Base-by-base conservation (phyloP, 139 green algal genomes). In the Coelastrella sp. region DNA sequence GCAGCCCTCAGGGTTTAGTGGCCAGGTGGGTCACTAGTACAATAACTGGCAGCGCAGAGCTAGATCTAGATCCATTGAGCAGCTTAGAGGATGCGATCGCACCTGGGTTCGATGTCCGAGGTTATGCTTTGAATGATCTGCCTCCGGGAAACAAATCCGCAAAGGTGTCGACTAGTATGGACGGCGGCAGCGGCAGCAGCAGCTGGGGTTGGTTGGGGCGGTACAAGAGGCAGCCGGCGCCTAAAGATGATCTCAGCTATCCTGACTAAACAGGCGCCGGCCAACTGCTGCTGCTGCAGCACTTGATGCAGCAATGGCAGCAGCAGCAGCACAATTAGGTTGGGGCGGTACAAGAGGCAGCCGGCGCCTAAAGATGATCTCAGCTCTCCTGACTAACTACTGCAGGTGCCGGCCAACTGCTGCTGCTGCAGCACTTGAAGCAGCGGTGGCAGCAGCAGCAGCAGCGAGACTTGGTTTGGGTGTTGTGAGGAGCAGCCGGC, bases 1-100 rank as follows among this genome's bases (percentile, higher is more conserved):
- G 32, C 3, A 64, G 32, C 19, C 58, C 79, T 57, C 79, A 85
- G 57, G 79, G 81, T 54, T 57, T 86, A 11, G 60, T 86, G 4
- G 81, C 81, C 4, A 23, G 60, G 8, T 86, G 81, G 81, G 79
- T 85, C 10, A 85, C 19, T 16, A 86, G 61, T 32, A 75, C 61
- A 4, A 74, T 75, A 7, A 86, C 19, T 56, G 59, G 64, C 64
- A 78, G 82, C 65, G 58, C 22, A 4, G 64, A 73, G 5, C 14
- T 32, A 47, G 23, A 32, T 3, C 5, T 78, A 14, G 82, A 87
- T 11, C 64, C 82, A 8, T 13, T 87, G 14, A 87, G 82, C 65
- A 87, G 82, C n/a, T 79, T 87, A 19, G 82, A 87, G 56, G 82
- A 87, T 78, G 82, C 82, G 4, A 32, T 71, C n/a, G 82, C 82